Evolutionary conservation across 176 grass and related monocot species (phyloP).

Genomic region (Avena insularis): DNA sequence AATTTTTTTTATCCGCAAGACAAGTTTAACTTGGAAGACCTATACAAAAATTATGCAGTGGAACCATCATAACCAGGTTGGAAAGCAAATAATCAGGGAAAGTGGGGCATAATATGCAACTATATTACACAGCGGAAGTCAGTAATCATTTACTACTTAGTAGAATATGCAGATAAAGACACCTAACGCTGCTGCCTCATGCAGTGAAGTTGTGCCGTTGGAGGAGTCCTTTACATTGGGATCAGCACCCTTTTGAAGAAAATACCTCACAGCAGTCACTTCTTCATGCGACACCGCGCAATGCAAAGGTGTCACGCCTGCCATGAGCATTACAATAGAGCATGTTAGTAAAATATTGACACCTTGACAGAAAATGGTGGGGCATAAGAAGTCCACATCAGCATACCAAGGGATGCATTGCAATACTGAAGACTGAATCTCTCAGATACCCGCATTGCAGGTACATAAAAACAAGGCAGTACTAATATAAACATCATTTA

Average conservation of each 20-base stretch:
- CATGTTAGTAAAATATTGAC: conserved; percentile 11
- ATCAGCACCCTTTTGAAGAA: conserved; percentile 53
- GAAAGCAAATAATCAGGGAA: background rate
- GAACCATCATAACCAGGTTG: background rate
- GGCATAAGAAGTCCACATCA: background rate
- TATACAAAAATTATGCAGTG: background rate
- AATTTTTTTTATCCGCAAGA: background rate
- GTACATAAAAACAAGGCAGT: background rate
- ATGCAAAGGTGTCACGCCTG: conserved; percentile 45
- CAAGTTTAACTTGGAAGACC: background rate
- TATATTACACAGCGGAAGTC: background rate
- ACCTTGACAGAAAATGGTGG: background rate
- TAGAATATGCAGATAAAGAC: background rate
- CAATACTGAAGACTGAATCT: background rate
- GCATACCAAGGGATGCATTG: background rate
- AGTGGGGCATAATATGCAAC: background rate
- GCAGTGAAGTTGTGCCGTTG: conserved; percentile 33
- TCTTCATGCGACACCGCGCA: conserved; percentile 18
- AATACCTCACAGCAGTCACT: conserved; percentile 36
- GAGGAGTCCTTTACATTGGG: conserved; percentile 32
- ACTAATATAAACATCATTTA: background rate
- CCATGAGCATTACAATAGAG: conserved; percentile 23
- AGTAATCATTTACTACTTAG: background rate
- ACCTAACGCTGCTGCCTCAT: conserved; percentile 40
- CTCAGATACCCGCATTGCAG: background rate